A percentile compares a stretch with the other conserved stretches of the same genome.
phyloP scores from a whole-genome alignment of 441 rosid genomes.

The Macaranga tanarius region DNA sequence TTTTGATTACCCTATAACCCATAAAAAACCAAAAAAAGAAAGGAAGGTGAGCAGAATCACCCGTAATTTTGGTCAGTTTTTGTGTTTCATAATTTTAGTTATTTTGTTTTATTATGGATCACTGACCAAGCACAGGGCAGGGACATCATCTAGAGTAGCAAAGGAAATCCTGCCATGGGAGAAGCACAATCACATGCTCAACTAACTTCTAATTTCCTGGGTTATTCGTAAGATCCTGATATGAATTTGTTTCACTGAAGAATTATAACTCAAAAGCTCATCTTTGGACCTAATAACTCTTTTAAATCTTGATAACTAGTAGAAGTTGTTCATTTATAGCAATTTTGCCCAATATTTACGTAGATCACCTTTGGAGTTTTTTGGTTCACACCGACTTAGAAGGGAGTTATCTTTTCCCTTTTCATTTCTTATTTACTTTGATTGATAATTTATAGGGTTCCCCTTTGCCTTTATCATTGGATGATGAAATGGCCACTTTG shows the following conservation, averaged over 20 bases:
- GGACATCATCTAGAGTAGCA: background rate
- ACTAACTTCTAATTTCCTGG: background rate
- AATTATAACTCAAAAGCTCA: background rate
- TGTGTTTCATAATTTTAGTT: background rate
- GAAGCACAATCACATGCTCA: background rate
- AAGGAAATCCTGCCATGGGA: background rate
- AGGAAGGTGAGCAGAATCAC: background rate
- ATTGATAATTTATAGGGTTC: slow-evolving; percentile 52
- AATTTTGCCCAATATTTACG: background rate
- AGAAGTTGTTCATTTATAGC: background rate
- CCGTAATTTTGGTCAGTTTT: no score
- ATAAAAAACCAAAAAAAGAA: background rate
- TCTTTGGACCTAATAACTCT: background rate
- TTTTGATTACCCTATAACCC: no score
- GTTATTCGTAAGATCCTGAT: background rate
- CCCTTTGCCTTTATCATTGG: slow-evolving; percentile 67
- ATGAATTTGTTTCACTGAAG: background rate
- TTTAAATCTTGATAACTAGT: background rate
- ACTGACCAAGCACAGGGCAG: background rate
- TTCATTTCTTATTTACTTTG: background rate
- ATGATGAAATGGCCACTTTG: slow-evolving; percentile 79
- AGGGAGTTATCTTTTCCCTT: background rate
- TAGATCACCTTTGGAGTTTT: no score
- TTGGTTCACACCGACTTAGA: background rate
- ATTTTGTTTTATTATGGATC: background rate